Conservation (phyloP, 1,284 basidiomycete genomes). For the Trichosporon sp. region DNA sequence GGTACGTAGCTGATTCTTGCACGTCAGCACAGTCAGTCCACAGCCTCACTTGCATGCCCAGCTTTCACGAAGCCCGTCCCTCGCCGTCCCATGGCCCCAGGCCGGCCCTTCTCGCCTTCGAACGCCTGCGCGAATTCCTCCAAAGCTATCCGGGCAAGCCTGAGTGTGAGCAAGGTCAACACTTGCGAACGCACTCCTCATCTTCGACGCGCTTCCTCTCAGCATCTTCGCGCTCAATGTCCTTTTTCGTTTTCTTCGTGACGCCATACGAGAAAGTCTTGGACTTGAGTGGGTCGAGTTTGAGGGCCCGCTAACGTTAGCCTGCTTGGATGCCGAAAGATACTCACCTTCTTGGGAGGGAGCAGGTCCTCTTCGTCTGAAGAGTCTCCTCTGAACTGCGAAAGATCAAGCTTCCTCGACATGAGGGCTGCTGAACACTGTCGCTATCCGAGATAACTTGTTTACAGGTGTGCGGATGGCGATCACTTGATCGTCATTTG, state of each 20-base stretch:
- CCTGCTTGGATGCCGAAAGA: background rate
- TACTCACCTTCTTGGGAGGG: conserved; percentile 38
- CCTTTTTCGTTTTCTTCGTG: conserved; percentile 66
- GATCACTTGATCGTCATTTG: background rate
- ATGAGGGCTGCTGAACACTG: conserved; percentile 27
- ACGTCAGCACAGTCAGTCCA: background rate
- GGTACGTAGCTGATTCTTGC: background rate
- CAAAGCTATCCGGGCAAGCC: conserved; percentile 19
- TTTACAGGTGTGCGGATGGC: background rate
- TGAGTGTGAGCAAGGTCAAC: background rate
- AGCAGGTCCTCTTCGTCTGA: conserved; percentile 50
- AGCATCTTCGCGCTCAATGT: conserved; percentile 82
- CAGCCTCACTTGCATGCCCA: background rate
- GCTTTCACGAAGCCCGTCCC: conserved; percentile 13
- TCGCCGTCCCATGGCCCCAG: conserved; percentile 27
- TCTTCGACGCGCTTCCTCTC: conserved; percentile 82
- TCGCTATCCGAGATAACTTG: background rate
- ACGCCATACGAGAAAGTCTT: conserved; percentile 56
- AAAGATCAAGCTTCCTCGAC: conserved; percentile 51
- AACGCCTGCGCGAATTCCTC: conserved; percentile 28
- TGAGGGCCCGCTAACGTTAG: conserved; percentile 30
- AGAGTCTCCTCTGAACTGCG: conserved; percentile 53
- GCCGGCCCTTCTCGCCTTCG: conserved; percentile 24
- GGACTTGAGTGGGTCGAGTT: conserved; percentile 52
- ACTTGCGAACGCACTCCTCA: conserved; percentile 54